Evolutionary conservation across 208 protist species (phyloP).

Genomic region (Blastocrithidia nonstop): DNA sequence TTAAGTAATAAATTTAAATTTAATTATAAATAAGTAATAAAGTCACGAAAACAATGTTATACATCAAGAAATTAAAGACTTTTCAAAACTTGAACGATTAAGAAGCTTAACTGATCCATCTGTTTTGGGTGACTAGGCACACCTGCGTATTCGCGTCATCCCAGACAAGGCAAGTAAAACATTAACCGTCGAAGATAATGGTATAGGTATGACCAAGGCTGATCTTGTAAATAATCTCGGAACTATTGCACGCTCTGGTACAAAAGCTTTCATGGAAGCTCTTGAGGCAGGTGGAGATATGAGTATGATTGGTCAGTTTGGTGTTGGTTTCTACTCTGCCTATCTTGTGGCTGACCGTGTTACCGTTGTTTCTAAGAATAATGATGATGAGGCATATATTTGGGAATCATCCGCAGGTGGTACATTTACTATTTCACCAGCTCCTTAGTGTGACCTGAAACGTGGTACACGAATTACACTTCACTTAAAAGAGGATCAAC

Average conservation of each 20-base stretch:
- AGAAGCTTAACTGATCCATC: slow-evolving; percentile 89
- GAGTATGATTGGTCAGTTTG: slow-evolving; percentile 99
- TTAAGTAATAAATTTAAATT: neutral
- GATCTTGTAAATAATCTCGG: slow-evolving; percentile 98
- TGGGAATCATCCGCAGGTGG: slow-evolving; percentile 96
- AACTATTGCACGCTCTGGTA: slow-evolving; percentile 98
- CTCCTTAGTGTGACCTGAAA: slow-evolving; percentile 87
- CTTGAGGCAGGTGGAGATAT: slow-evolving; percentile 34
- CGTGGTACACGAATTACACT: slow-evolving; percentile 95
- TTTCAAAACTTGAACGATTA: slow-evolving; percentile 99
- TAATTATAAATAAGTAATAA: too few species aligned
- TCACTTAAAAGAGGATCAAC: slow-evolving; percentile 91
- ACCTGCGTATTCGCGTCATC: slow-evolving; percentile 88
- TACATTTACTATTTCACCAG: slow-evolving; percentile 84
- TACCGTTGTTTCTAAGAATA: slow-evolving; percentile 90
- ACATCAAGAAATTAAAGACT: slow-evolving; percentile 99
- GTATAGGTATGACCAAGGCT: slow-evolving; percentile 99
- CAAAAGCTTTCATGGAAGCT: slow-evolving; percentile 92
- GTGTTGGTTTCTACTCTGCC: slow-evolving; percentile 99
- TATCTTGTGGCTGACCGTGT: slow-evolving; percentile 99
- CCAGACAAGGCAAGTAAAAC: slow-evolving; percentile 78
- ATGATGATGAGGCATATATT: slow-evolving; percentile 86
- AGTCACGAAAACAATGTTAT: slow-evolving; percentile 79
- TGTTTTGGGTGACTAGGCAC: slow-evolving; percentile 43
- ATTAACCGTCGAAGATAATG: slow-evolving; percentile 95